Base-by-base conservation (phyloP, 2,329 filamentous ascomycete species). In the Penicillium sp. region DNA sequence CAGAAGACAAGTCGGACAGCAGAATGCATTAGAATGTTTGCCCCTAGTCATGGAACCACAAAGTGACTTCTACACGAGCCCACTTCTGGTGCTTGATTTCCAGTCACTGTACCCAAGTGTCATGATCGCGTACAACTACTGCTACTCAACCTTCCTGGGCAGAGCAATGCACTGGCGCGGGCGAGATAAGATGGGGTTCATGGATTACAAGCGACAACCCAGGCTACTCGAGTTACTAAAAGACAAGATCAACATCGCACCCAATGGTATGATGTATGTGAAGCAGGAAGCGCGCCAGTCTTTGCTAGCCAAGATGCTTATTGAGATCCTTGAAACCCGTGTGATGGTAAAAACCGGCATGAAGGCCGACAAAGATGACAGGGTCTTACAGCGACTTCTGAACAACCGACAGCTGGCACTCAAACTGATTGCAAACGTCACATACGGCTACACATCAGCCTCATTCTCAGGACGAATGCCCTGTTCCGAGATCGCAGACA, bases 41-140 rank as follows among this genome's bases (percentile, higher is more conserved):
- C 94, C 94, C 0, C 79, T 99, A 12, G 94, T 99, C 38, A 97
- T 99, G 92, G 94, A 99, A 68, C 94, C 94, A 0, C 91, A 94
- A 66, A 97, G 92, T 62, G 90, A 87, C 7, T 96, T 99, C 69
- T 99, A 99, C 74, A 91, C 80, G 54, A 94, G 90, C 59, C 94
- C 94, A 0, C 72, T 99, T 0, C 71, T 99, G 4, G 94, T 99
- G 0, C 80, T 99, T 7, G 94, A 99, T 73, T 99, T 99, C 61
- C 93, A 97, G 69, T 96, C 91, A 57, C 77, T 99, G 45, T 99
- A 99, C 63, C 94, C 94, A 0, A 97, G 92, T 73, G 88, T 97
- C 57, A 97, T 99, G 91, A 97, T 99, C 69, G 94, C 94, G 0
- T 97, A 99, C 78, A 99, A 99, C 68, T 94, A 97, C 70, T 99